Conservation (phyloP, 371 early-diverging fungal species). For the Coemansia linderi region DNA sequence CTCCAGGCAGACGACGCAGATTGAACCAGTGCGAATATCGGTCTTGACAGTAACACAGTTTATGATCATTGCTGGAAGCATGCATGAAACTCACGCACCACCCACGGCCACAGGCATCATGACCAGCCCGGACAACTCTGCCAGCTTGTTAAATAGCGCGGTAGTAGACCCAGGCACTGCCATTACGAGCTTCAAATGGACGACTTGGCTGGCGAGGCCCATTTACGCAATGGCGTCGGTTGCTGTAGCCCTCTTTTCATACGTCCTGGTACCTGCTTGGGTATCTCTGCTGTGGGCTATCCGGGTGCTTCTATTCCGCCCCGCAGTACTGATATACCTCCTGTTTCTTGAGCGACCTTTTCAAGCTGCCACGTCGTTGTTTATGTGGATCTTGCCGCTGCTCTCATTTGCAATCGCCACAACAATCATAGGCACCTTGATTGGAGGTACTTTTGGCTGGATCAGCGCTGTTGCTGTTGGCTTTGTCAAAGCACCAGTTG, state of each 20-base stretch:
- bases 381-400: conserved; percentile 38
- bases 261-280: conserved; percentile 17
- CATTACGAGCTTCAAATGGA: not conserved
- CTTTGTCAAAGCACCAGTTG: not conserved
- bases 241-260: conserved; percentile 2
- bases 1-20: not conserved
- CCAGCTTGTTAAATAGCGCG: not conserved
- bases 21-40: not conserved
- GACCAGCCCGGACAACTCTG: not conserved
- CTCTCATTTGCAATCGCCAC: conserved; percentile 21
- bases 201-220: not conserved
- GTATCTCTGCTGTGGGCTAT: conserved; percentile 9
- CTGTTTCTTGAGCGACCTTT: conserved; percentile 38
- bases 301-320: conserved; percentile 26
- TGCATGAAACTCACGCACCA: not conserved
- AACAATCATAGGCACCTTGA: conserved; percentile 23
- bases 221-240: not conserved
- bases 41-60: conserved; percentile 18
- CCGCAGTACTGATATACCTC: conserved; percentile 37
- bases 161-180: not conserved
- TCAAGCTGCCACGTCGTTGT: conserved; percentile 19
- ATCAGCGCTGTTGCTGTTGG: conserved; percentile 21
- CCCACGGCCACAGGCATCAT: not conserved
- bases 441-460: conserved; percentile 45
- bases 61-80: not conserved